Conservation (phyloP, 177 flowering plant species). For the Vitis hybrid region DNA sequence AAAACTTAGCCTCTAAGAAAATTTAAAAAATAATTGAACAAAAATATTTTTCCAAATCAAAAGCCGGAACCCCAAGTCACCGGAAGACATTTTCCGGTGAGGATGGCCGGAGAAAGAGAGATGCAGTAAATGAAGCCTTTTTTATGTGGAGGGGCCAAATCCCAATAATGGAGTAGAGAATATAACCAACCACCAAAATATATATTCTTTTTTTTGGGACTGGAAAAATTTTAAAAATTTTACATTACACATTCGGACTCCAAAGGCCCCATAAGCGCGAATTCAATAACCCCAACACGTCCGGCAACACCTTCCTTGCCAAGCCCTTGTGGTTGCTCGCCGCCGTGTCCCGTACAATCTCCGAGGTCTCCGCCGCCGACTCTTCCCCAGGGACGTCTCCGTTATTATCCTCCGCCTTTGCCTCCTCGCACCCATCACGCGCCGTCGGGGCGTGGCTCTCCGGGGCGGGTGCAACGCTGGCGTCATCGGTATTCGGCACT, state of each 20-base stretch:
- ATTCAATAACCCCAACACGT: constrained; percentile 71
- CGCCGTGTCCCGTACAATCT: constrained; percentile 9
- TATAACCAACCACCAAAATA: background rate
- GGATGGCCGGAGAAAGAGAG: too few relatives aligned
- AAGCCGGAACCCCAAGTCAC: too few relatives aligned
- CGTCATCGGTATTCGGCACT: too few relatives aligned
- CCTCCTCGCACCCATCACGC: too few relatives aligned
- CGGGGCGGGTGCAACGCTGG: too few relatives aligned
- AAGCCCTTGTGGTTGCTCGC: constrained; percentile 43
- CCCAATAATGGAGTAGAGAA: background rate
- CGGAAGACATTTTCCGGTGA: too few relatives aligned
- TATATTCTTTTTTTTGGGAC: constrained; percentile 2
- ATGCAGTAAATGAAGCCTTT: too few relatives aligned
- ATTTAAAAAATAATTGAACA: too few relatives aligned
- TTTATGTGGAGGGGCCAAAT: background rate
- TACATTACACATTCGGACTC: constrained; percentile 54
- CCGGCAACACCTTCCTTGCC: constrained; percentile 80
- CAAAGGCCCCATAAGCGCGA: constrained; percentile 90
- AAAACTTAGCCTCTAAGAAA: too few relatives aligned
- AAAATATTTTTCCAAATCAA: too few relatives aligned
- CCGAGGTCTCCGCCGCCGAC: background rate
- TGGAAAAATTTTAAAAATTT: background rate
- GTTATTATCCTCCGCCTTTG: too few relatives aligned
- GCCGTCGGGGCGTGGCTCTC: too few relatives aligned
- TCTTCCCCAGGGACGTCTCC: background rate